phyloP scores from a whole-genome alignment of 805 yeast genomes.

The Ogataea allantospora region DNA sequence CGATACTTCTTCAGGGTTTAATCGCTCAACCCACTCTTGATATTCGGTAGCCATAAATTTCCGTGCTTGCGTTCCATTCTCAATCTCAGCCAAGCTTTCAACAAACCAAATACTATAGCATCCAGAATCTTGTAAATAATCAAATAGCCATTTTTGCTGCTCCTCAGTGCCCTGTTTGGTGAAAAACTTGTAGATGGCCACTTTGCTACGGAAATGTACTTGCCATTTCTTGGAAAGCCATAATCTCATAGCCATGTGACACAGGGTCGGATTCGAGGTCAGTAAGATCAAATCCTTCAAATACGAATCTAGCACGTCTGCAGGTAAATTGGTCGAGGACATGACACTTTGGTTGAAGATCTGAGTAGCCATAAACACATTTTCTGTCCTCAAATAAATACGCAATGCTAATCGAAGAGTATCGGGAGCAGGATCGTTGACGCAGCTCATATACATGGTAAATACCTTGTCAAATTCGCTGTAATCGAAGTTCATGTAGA shows the following conservation, averaged over 20 bases:
- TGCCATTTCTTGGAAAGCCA: constrained; percentile 25
- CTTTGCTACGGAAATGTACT: constrained; percentile 23
- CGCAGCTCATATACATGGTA: constrained; percentile 15
- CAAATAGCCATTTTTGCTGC: constrained; percentile 25
- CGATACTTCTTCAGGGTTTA: constrained; percentile 7
- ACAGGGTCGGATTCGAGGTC: constrained; percentile 23
- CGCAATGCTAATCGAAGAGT: constrained; percentile 24
- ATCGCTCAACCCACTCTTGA: constrained; percentile 7
- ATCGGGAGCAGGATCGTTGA: constrained; percentile 15
- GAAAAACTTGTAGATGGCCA: constrained; percentile 22
- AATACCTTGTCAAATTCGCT: constrained; percentile 25
- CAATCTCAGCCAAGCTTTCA: constrained; percentile 15
- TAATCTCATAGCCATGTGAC: constrained; percentile 26
- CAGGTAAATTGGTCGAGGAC: constrained; percentile 18
- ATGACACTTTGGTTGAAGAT: constrained; percentile 31
- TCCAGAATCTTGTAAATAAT: constrained; percentile 13
- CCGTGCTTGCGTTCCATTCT: constrained; percentile 3
- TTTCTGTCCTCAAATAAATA: constrained; percentile 27
- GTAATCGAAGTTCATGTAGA: constrained; percentile 23
- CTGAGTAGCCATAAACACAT: constrained; percentile 28
- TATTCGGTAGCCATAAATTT: constrained; percentile 3
- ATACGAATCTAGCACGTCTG: constrained; percentile 21
- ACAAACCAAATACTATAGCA: constrained; percentile 19
- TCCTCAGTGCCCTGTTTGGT: constrained; percentile 20
- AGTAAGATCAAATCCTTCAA: constrained; percentile 19